A percentile compares a stretch with the other conserved stretches of the same genome.
These are phyloP conservation scores for Amanita thiersii DNA, from an alignment of 768 basidiomycete species.

Conservation along the genomic window DNA sequence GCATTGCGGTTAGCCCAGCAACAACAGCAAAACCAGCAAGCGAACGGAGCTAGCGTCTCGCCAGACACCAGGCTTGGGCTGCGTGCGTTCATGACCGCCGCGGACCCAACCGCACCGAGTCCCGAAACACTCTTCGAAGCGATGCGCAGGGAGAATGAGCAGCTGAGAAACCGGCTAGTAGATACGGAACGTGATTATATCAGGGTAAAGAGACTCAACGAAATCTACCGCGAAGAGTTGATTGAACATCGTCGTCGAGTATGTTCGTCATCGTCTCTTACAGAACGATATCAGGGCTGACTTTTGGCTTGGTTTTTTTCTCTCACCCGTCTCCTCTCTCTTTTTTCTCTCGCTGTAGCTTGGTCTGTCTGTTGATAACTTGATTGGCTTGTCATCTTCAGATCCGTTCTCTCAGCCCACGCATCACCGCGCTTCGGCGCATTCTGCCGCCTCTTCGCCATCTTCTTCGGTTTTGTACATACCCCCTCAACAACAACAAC, in stretches of 20 bases:
- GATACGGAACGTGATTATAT: conserved; percentile 76
- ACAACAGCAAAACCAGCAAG: conserved; percentile 26
- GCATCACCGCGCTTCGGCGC: conserved; percentile 46
- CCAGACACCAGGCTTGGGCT: conserved; percentile 24
- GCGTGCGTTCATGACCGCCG: conserved; percentile 19
- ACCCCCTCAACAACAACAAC: no score
- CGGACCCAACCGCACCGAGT: conserved; percentile 27
- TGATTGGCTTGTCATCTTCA: conserved; percentile 59
- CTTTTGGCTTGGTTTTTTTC: background rate
- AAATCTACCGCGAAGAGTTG: conserved; percentile 79
- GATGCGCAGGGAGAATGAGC: conserved; percentile 73
- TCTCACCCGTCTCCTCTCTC: conserved; percentile 6
- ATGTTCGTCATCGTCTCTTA: conserved; percentile 24
- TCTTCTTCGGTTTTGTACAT: conserved; percentile 35
- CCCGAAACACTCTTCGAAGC: conserved; percentile 64
- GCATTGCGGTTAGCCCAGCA: conserved; percentile 55
- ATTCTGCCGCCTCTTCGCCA: conserved; percentile 32
- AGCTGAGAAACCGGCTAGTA: conserved; percentile 53
- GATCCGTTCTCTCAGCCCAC: conserved; percentile 70
- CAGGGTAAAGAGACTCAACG: conserved; percentile 66
- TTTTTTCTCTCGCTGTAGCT: conserved; percentile 32
- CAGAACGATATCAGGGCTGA: conserved; percentile 4
- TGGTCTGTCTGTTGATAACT: conserved; percentile 69
- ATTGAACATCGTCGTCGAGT: conserved; percentile 71
- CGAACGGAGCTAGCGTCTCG: conserved; percentile 20